phyloP scores from a whole-genome alignment of 192 early-diverging fungal genomes.

The Pilaira anomala region DNA sequence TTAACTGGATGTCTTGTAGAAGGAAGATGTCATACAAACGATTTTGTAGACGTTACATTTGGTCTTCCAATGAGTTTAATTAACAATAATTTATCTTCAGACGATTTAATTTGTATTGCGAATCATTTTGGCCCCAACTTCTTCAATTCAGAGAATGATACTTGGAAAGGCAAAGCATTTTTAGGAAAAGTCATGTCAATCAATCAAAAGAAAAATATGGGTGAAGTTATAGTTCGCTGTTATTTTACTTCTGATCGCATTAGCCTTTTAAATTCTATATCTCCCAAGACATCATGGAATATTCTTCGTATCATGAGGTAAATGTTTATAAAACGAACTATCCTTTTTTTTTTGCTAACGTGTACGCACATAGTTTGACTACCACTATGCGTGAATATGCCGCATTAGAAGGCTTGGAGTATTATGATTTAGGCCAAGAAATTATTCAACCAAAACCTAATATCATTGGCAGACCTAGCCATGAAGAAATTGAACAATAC shows the following conservation, averaged over 20 bases:
- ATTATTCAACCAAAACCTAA: constrained; percentile 58
- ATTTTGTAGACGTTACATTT: constrained; percentile 72
- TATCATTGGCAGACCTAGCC: constrained; percentile 36
- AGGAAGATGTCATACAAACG: constrained; percentile 62
- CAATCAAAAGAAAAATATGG: constrained; percentile 38
- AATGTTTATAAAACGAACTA: background rate
- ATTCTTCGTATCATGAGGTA: constrained; percentile 45
- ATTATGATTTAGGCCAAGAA: constrained; percentile 55
- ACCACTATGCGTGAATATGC: constrained; percentile 82
- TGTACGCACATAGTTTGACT: constrained; percentile 59
- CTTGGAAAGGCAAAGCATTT: constrained; percentile 43
- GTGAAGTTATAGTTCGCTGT: constrained; percentile 44
- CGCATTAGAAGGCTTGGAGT: constrained; percentile 63
- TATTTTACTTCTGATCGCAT: constrained; percentile 44
- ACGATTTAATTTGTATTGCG: constrained; percentile 65
- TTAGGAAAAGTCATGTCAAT: constrained; percentile 56
- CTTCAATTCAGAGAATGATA: constrained; percentile 18
- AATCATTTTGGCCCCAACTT: constrained; percentile 39
- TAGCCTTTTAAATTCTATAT: constrained; percentile 41
- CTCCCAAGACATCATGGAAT: constrained; percentile 42
- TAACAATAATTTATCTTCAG: constrained; percentile 35
- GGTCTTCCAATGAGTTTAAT: constrained; percentile 23
- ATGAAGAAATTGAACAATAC: constrained; percentile 5
- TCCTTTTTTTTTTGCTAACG: background rate
- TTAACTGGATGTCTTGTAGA: constrained; percentile 41